A percentile compares a stretch with the other conserved stretches of the same genome.
These are phyloP conservation scores for Durusdinium trenchii DNA, from an alignment of 73 alveolate genomes.

Conservation along the genomic window DNA sequence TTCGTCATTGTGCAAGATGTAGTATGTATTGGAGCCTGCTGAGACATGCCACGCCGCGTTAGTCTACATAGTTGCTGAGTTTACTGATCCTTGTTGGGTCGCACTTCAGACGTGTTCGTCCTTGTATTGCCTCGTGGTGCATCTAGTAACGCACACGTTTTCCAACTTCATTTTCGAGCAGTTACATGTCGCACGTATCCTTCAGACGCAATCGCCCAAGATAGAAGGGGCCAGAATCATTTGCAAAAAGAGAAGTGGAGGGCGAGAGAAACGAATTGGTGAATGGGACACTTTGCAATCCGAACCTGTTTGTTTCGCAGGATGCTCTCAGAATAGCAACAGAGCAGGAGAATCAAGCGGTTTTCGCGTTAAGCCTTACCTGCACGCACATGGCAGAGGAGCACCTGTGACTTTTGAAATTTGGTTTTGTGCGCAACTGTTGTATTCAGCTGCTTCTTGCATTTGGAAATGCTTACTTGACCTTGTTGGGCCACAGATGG, in stretches of 20 bases:
- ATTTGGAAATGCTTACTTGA: not conserved
- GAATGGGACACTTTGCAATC: not conserved
- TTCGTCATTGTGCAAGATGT: too few relatives aligned
- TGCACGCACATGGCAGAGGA: constrained; percentile 89
- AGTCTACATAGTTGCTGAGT: not conserved
- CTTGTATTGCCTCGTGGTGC: too few relatives aligned
- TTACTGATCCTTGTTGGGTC: too few relatives aligned
- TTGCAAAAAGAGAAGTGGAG: too few relatives aligned
- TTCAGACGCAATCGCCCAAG: too few relatives aligned
- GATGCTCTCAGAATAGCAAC: constrained; percentile 56
- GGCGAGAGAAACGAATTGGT: too few relatives aligned
- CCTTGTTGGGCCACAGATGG: not conserved
- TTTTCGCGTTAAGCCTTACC: constrained; percentile 62
- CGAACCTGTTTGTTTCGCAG: constrained; percentile 31
- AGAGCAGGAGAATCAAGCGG: constrained; percentile 58
- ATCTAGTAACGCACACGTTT: too few relatives aligned
- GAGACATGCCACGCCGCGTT: not conserved
- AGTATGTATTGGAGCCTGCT: too few relatives aligned
- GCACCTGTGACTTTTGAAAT: not conserved
- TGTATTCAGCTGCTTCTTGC: not conserved
- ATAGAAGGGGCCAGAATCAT: too few relatives aligned
- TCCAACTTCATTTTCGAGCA: too few relatives aligned
- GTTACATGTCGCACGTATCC: too few relatives aligned
- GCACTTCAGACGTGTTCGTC: too few relatives aligned
- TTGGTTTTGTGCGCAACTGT: not conserved